Conservation (phyloP, 176 grass and related monocot species). For the Phyllostachys edulis region DNA sequence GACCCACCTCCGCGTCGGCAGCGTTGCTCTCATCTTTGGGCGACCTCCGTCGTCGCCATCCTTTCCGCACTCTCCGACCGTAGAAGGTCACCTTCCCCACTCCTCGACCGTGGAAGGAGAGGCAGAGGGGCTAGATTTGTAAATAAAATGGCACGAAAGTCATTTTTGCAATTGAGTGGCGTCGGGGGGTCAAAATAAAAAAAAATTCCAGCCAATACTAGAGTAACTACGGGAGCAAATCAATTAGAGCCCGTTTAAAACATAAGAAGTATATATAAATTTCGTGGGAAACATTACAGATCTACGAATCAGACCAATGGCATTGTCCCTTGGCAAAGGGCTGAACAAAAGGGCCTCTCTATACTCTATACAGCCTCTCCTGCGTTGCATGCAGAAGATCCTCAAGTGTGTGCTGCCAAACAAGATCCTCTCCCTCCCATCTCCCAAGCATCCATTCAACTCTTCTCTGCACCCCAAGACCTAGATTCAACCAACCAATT, state of each 20-base stretch:
- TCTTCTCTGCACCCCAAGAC: conserved; percentile 18
- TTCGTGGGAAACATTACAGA: not conserved
- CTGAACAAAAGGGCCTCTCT: not conserved
- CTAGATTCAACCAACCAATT: conserved; percentile 26
- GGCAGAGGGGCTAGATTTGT: too few species aligned
- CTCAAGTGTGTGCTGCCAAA: not conserved
- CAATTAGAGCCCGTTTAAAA: not conserved
- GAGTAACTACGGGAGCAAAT: not conserved
- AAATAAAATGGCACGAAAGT: too few species aligned
- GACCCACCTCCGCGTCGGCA: too few species aligned
- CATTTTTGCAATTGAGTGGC: too few species aligned
- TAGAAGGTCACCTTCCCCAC: too few species aligned
- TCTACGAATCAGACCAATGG: not conserved
- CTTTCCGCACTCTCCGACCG: too few species aligned
- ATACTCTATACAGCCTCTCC: not conserved
- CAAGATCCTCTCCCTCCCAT: not conserved
- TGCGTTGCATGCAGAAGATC: not conserved
- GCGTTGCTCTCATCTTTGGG: too few species aligned
- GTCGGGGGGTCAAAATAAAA: too few species aligned
- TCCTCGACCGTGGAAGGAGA: too few species aligned
- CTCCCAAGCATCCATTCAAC: not conserved
- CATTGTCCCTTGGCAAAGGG: not conserved
- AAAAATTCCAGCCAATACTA: too few species aligned
- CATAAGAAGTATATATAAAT: not conserved
- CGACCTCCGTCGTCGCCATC: too few species aligned